Conservation (phyloP, 345 rosid species). For the Hevea brasiliensis region DNA sequence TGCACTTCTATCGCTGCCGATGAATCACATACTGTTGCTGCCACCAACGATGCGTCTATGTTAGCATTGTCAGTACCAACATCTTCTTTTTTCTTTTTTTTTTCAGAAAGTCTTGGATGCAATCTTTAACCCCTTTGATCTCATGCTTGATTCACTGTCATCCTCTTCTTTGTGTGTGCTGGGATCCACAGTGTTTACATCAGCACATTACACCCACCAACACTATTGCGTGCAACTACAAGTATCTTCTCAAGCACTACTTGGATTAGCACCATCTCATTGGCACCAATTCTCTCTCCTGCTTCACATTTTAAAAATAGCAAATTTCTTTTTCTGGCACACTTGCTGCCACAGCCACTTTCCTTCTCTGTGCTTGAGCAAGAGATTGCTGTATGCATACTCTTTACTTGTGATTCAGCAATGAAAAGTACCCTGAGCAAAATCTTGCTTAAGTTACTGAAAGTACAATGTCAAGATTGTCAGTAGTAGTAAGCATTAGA, state of each 20-base stretch:
- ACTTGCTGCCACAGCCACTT: neutral
- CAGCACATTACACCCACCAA: neutral
- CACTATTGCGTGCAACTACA: neutral
- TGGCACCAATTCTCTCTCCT: neutral
- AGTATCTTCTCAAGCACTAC: neutral
- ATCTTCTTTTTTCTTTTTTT: neutral
- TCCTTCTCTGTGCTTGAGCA: neutral
- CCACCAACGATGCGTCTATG: neutral
- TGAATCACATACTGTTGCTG: neutral
- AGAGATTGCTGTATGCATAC: too few relatives aligned
- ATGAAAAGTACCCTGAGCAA: neutral
- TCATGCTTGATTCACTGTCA: neutral
- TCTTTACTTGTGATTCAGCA: neutral
- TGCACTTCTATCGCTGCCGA: neutral
- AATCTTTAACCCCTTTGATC: neutral
- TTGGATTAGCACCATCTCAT: neutral
- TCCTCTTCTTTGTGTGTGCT: neutral
- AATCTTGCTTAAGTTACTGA: neutral
- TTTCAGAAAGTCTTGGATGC: neutral
- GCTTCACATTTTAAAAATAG: neutral
- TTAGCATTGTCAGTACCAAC: neutral
- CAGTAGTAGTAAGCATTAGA: too few relatives aligned
- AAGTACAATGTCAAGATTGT: neutral
- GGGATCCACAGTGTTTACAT: neutral
- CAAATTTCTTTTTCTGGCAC: neutral